phyloP scores from a whole-genome alignment of 371 early-diverging fungal species.

The Thermomucor indicae-seudaticae region DNA sequence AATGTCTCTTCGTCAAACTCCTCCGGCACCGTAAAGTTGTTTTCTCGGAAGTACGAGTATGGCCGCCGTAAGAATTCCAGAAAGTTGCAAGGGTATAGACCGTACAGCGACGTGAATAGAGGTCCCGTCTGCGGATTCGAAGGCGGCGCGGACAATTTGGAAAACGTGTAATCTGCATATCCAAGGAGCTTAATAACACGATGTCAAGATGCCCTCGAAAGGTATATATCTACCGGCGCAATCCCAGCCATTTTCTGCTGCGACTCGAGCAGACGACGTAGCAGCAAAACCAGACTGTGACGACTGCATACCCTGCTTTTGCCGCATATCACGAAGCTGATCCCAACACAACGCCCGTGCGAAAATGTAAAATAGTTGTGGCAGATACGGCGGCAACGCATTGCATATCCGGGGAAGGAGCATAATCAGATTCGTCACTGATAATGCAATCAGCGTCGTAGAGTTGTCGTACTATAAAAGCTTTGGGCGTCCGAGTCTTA shows the following conservation, averaged over 20 bases:
- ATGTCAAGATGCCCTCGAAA: too few relatives aligned
- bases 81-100: conserved; percentile 64
- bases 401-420: conserved; percentile 63
- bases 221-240: conserved; percentile 31
- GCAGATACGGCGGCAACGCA: conserved; percentile 49
- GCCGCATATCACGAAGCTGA: conserved; percentile 43
- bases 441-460: conserved; percentile 55
- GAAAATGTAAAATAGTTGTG: conserved; percentile 56
- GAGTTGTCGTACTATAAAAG: conserved; percentile 56
- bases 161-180: conserved; percentile 45
- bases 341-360: conserved; percentile 64
- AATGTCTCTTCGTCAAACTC: conserved; percentile 52
- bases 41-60: conserved; percentile 40
- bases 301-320: conserved; percentile 23
- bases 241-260: conserved; percentile 35
- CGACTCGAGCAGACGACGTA: conserved; percentile 4
- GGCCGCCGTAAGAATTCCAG: conserved; percentile 53
- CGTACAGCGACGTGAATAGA: conserved; percentile 62
- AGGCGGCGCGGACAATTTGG: conserved; percentile 49
- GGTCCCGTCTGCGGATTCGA: conserved; percentile 52
- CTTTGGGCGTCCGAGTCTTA: background rate
- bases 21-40: conserved; percentile 32
- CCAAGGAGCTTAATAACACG: too few relatives aligned
- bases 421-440: conserved; percentile 62
- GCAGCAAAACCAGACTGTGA: background rate